phyloP scores from a whole-genome alignment of 2,329 filamentous ascomycete genomes.

The Coniochaeta prunicola region DNA sequence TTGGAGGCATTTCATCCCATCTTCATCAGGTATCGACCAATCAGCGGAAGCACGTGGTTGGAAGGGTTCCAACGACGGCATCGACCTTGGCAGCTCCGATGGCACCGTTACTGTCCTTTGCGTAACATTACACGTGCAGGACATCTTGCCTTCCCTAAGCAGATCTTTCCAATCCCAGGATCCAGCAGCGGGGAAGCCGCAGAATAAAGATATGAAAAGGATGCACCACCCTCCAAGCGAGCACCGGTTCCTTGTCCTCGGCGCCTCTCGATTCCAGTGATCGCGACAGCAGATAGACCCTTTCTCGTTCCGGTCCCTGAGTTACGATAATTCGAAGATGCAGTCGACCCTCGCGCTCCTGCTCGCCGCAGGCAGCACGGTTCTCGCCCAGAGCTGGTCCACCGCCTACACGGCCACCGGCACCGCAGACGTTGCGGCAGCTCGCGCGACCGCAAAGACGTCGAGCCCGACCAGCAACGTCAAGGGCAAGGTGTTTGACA shows the following conservation, averaged over 20 bases:
- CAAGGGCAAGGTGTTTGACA: slow-evolving; percentile 64
- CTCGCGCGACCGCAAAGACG: slow-evolving; percentile 53
- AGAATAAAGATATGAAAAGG: neutral
- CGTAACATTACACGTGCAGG: neutral
- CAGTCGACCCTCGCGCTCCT: neutral
- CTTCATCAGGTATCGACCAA: neutral
- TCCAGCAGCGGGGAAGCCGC: neutral
- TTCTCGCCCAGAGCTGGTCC: slow-evolving; percentile 14
- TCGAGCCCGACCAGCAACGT: slow-evolving; percentile 55
- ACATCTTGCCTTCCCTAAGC: neutral
- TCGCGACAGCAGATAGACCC: neutral
- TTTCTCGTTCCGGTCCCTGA: neutral
- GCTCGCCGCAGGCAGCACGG: slow-evolving; percentile 7
- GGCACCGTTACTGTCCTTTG: neutral
- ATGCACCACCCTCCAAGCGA: neutral
- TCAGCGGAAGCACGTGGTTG: neutral
- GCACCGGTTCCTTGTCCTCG: neutral
- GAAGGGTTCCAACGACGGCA: neutral
- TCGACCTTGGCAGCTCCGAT: neutral
- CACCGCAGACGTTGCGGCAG: slow-evolving; percentile 41
- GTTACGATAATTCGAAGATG: neutral
- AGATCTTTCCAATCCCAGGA: neutral
- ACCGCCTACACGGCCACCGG: slow-evolving; percentile 42
- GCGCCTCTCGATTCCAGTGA: neutral
- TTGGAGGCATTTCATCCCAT: neutral